Percentiles rank a stretch among this genome's conserved stretches.
Conservation (phyloP, 805 yeast species). For the Candida sanyiensis region DNA sequence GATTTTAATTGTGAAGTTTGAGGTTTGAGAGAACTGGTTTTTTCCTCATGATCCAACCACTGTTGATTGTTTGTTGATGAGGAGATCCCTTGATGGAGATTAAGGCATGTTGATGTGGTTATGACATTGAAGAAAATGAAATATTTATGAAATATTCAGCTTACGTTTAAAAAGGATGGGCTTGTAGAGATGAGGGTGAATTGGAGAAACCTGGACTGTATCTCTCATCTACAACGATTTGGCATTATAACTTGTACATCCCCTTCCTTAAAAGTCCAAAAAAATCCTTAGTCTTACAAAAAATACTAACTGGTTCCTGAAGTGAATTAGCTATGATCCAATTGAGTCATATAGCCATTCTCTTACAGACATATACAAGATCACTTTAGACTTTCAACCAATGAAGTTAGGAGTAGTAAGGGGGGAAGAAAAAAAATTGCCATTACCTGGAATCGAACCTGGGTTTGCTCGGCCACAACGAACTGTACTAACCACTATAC, state of each 20-base stretch:
- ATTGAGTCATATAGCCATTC: too few species aligned
- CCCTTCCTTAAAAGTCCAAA: too few species aligned
- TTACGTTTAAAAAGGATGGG: slow-evolving; percentile 8
- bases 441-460: slow-evolving; percentile 71
- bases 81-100: neutral
- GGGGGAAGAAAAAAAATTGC: slow-evolving; percentile 34
- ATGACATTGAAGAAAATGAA: slow-evolving; percentile 8
- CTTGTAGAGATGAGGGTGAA: too few species aligned
- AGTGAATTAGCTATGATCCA: too few species aligned
- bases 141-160: slow-evolving; percentile 14
- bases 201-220: too few species aligned
- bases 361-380: too few species aligned
- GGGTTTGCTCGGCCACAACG: slow-evolving; percentile 73
- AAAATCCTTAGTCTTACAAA: too few species aligned
- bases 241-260: too few species aligned
- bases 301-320: too few species aligned
- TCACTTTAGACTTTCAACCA: too few species aligned
- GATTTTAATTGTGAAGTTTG: neutral
- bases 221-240: too few species aligned
- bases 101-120: slow-evolving; percentile 6
- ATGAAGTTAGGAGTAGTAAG: too few species aligned
- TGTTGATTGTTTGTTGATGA: neutral
- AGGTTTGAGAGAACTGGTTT: slow-evolving; percentile 1
- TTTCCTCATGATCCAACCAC: neutral
- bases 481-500: slow-evolving; percentile 69